A percentile compares a stretch with the other conserved stretches of the same genome.
These are phyloP conservation scores for Hypoxylon sp. DNA, from an alignment of 2,329 filamentous ascomycete genomes.

Conservation along the genomic window DNA sequence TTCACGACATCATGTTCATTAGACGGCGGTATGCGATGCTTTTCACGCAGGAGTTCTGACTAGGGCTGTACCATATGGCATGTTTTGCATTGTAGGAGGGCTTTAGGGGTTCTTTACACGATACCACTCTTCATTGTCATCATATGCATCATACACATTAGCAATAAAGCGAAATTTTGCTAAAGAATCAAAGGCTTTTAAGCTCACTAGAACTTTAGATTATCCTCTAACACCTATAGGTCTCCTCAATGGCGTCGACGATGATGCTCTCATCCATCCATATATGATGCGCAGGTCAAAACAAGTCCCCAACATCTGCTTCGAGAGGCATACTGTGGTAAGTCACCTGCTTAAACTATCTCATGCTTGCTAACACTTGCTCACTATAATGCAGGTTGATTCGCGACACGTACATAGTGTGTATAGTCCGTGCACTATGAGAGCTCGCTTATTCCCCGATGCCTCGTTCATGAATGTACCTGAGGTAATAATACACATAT, in stretches of 20 bases:
- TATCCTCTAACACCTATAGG: neutral
- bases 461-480: neutral
- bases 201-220: neutral
- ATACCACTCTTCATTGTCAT: slow-evolving; percentile 18
- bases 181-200: neutral
- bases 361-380: neutral
- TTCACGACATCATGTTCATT: slow-evolving; percentile 2
- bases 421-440: neutral
- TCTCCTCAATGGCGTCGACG: neutral
- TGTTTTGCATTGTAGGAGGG: slow-evolving; percentile 22
- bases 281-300: neutral
- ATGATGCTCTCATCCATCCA: neutral
- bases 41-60: slow-evolving; percentile 8
- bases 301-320: neutral
- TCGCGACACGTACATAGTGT: neutral
- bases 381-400: neutral
- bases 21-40: neutral
- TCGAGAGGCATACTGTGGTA: neutral
- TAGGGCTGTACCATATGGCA: slow-evolving; percentile 17
- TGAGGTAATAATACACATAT: neutral
- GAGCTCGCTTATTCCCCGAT: neutral
- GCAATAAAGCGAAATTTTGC: neutral
- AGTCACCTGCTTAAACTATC: neutral
- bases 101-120: slow-evolving; percentile 3
- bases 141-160: slow-evolving; percentile 7